phyloP scores from a whole-genome alignment of 2,329 filamentous ascomycete species.

The Talaromyces sp. region DNA sequence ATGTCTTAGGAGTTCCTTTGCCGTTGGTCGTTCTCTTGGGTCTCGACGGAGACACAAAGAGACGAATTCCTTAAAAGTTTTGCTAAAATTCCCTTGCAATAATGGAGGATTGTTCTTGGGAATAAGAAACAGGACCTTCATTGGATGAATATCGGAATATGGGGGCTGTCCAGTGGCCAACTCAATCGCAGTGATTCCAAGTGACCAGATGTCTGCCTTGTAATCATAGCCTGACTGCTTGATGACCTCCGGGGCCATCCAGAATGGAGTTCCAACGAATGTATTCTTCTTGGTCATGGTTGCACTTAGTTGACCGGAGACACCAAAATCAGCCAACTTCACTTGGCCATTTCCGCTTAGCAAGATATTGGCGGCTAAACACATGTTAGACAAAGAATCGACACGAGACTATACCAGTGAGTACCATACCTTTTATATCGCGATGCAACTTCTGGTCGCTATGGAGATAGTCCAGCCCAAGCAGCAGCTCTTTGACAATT shows the following conservation, averaged over 20 bases:
- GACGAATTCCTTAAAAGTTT: slow-evolving; percentile 77
- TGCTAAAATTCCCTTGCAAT: slow-evolving; percentile 75
- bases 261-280: slow-evolving; percentile 96
- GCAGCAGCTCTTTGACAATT: slow-evolving; percentile 80
- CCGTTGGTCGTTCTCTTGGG: slow-evolving; percentile 79
- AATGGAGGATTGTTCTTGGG: slow-evolving; percentile 87
- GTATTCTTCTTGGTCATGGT: slow-evolving; percentile 99
- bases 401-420: not conserved
- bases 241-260: slow-evolving; percentile 99
- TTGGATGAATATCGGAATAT: slow-evolving; percentile 93
- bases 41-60: slow-evolving; percentile 82
- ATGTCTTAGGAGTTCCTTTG: slow-evolving; percentile 81
- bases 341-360: slow-evolving; percentile 88
- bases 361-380: slow-evolving; percentile 80
- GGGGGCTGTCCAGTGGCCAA: slow-evolving; percentile 88
- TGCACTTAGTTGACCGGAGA: slow-evolving; percentile 90
- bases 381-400: not conserved
- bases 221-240: slow-evolving; percentile 97
- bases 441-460: slow-evolving; percentile 92
- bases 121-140: slow-evolving; percentile 96
- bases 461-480: slow-evolving; percentile 89
- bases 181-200: slow-evolving; percentile 91
- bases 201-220: slow-evolving; percentile 96
- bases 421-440: slow-evolving; percentile 81
- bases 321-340: slow-evolving; percentile 94